phyloP scores from a whole-genome alignment of 306 rosid species.

The Cicer pinnatifidum region DNA sequence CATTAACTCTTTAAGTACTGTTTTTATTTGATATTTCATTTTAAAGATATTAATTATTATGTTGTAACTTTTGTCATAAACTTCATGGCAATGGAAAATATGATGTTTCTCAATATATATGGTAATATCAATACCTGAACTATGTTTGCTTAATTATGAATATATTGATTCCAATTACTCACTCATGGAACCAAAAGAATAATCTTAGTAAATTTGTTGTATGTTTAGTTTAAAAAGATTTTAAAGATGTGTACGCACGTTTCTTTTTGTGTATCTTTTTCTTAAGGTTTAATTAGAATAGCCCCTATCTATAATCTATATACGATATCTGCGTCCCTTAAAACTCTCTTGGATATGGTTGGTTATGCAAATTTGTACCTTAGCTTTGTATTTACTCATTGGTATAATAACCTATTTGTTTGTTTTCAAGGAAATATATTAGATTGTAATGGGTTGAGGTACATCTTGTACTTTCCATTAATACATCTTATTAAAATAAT shows the following conservation, averaged over 20 bases:
- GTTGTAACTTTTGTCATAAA: constrained; percentile 40
- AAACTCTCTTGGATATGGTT: too few relatives aligned
- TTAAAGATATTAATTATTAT: not conserved
- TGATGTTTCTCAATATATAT: not conserved
- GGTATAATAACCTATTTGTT: too few relatives aligned
- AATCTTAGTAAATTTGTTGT: not conserved
- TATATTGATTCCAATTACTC: not conserved
- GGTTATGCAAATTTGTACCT: too few relatives aligned
- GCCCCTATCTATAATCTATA: too few relatives aligned
- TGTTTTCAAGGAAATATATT: too few relatives aligned
- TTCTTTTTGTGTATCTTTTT: not conserved
- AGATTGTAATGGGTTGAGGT: too few relatives aligned
- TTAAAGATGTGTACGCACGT: not conserved
- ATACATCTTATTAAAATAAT: too few relatives aligned
- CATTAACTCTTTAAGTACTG: too few relatives aligned
- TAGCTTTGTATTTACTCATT: too few relatives aligned
- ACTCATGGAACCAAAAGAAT: not conserved
- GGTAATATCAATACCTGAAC: not conserved
- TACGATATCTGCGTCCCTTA: too few relatives aligned
- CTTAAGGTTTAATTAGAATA: not conserved
- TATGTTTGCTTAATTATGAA: not conserved
- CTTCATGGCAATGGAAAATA: constrained; percentile 41
- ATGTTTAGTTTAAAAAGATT: not conserved
- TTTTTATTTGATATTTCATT: too few relatives aligned
- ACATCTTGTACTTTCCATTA: too few relatives aligned